Conservation (phyloP, 2,329 filamentous ascomycete species). For the Pestalotiopsis sp. region DNA sequence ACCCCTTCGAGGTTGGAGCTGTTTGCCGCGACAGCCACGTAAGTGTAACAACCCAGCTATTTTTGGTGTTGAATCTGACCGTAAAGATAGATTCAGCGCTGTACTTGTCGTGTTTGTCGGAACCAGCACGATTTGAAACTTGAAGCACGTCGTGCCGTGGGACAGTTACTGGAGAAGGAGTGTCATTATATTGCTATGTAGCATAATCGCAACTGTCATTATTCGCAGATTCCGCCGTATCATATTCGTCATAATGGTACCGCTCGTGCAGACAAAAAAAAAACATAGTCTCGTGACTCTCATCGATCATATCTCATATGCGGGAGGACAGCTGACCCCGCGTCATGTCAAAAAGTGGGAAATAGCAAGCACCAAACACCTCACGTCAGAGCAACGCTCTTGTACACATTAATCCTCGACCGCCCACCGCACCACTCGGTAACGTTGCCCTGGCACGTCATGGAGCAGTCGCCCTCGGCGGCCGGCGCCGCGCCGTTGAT, state of each 20-base stretch:
- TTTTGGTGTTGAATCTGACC: too few species aligned
- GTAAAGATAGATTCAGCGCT: too few species aligned
- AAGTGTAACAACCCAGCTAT: too few species aligned
- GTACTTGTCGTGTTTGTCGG: too few species aligned
- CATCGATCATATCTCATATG: background rate
- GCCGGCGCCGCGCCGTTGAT: conserved; percentile 15
- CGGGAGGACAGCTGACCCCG: background rate
- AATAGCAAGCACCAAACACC: too few species aligned
- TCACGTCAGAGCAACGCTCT: background rate
- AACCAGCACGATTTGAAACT: too few species aligned
- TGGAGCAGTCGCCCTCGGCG: conserved; percentile 17
- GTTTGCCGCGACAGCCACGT: too few species aligned
- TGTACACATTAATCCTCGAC: conserved; percentile 15
- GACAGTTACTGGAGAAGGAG: too few species aligned
- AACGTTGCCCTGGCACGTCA: conserved; percentile 16
- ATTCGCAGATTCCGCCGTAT: background rate
- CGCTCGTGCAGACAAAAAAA: background rate
- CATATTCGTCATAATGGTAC: background rate
- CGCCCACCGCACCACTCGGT: conserved; percentile 18
- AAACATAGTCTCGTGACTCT: background rate
- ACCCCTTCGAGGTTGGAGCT: too few species aligned
- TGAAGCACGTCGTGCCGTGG: too few species aligned
- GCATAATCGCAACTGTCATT: too few species aligned
- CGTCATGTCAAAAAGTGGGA: background rate
- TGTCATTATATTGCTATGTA: too few species aligned